A percentile compares a stretch with the other conserved stretches of the same genome.
Conservation (phyloP, 768 basidiomycete species). For the Tulasnella sp. region DNA sequence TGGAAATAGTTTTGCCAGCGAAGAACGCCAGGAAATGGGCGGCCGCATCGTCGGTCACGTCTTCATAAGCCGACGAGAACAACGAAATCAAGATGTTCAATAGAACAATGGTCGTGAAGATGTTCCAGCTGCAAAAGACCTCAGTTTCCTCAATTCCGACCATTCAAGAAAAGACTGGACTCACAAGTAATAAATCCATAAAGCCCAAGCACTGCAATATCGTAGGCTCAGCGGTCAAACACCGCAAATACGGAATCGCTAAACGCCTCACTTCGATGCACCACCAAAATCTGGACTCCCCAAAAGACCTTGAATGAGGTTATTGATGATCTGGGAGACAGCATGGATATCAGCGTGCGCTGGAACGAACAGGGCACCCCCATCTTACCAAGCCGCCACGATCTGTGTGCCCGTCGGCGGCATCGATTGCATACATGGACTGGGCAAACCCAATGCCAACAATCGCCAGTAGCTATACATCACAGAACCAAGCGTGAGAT, state of each 20-base stretch:
- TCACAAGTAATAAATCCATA: constrained; percentile 71
- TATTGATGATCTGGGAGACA: constrained; percentile 62
- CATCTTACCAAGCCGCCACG: constrained; percentile 52
- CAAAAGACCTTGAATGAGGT: constrained; percentile 79
- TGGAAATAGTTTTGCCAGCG: constrained; percentile 54
- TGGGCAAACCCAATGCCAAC: constrained; percentile 84
- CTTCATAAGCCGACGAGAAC: constrained; percentile 89
- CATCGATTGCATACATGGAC: constrained; percentile 86
- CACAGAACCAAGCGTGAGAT: not conserved
- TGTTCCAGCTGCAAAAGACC: constrained; percentile 66
- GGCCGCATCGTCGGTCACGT: constrained; percentile 82
- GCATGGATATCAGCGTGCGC: not conserved
- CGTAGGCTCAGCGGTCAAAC: not conserved
- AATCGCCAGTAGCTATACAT: constrained; percentile 70
- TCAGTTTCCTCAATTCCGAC: not conserved
- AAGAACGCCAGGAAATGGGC: constrained; percentile 92
- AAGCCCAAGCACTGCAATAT: constrained; percentile 7
- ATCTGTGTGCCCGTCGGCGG: constrained; percentile 78
- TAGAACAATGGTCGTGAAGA: constrained; percentile 78
- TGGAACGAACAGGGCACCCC: not conserved
- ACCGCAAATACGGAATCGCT: not conserved
- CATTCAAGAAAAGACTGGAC: not conserved
- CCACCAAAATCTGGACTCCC: constrained; percentile 24
- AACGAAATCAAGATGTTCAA: constrained; percentile 95
- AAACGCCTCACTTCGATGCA: constrained; percentile 48